phyloP scores from a whole-genome alignment of 176 grass and related monocot genomes.

The maize (Zea mays) region Zm-B73-REFERENCE-NAM-5.0 NC_050099.1:194000501-194001000 shows the following conservation, averaged over 20 bases:
- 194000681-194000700: constrained; percentile 89
- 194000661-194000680: constrained; percentile 61
- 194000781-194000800: background rate
- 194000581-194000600: constrained; percentile 17
- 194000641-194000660: constrained; percentile 58
- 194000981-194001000: constrained; percentile 62
- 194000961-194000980: constrained; percentile 67
- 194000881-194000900: constrained; percentile 67
- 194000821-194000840: constrained; percentile 11
- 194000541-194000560: background rate
- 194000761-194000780: background rate
- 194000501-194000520: constrained; percentile 6
- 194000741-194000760: constrained; percentile 66
- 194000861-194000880: constrained; percentile 76
- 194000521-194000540: background rate
- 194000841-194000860: background rate
- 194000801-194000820: constrained; percentile 28
- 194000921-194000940: constrained; percentile 61
- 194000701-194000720: constrained; percentile 90
- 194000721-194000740: constrained; percentile 94
- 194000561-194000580: background rate
- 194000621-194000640: background rate
- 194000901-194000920: constrained; percentile 97
- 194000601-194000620: background rate
- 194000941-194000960: constrained; percentile 56